Conservation (phyloP, 2,329 filamentous ascomycete genomes). For the Chaetoscypha palmicola region DNA sequence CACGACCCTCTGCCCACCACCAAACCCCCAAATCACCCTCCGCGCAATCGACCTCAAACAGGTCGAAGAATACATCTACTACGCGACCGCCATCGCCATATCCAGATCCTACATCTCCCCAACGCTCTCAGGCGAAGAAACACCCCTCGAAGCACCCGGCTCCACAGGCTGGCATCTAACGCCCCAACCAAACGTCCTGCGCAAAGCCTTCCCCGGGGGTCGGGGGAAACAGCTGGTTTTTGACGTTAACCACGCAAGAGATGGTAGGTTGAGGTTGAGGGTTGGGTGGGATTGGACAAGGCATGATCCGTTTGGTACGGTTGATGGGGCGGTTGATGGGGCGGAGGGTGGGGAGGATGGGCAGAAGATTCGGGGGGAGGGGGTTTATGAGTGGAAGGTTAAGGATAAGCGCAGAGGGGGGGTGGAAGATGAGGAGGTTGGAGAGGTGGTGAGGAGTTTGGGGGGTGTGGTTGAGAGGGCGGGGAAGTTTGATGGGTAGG, state of each 20-base stretch:
- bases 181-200: conserved; percentile 15
- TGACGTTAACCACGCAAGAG: not conserved
- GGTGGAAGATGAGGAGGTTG: conserved; percentile 13
- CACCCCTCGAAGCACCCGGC: not conserved
- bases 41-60: conserved; percentile 12
- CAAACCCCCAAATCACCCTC: conserved; percentile 6
- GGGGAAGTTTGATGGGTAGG: conserved; percentile 13
- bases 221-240: conserved; percentile 16
- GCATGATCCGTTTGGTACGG: conserved; percentile 1
- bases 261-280: conserved; percentile 2
- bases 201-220: conserved; percentile 8
- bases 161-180: conserved; percentile 15
- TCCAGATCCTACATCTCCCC: conserved; percentile 6
- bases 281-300: conserved; percentile 15
- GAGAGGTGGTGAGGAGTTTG: conserved; percentile 19
- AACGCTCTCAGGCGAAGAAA: not conserved
- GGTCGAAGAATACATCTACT: conserved; percentile 24
- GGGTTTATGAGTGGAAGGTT: conserved; percentile 21
- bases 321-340: conserved; percentile 7
- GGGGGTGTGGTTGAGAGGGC: conserved; percentile 20
- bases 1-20: conserved; percentile 15
- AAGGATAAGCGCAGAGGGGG: conserved; percentile 2
- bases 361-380: conserved; percentile 16
- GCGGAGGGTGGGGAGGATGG: conserved; percentile 3
- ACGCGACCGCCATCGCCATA: conserved; percentile 21